phyloP scores from a whole-genome alignment of 2,329 filamentous ascomycete species.

The Geosmithia morbida region DNA sequence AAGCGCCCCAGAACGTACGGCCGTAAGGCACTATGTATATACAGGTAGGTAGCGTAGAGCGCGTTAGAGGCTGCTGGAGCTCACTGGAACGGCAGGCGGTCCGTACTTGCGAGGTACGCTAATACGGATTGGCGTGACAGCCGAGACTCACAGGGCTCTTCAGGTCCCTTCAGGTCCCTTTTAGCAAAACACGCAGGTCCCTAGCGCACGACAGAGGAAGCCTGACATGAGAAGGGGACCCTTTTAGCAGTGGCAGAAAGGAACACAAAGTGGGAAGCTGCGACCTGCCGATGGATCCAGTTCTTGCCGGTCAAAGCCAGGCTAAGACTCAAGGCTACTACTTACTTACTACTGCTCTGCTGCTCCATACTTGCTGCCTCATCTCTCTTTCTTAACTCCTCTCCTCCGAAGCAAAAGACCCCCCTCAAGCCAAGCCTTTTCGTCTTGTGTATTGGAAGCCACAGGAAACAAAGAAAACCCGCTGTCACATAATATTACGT shows the following conservation, averaged over 20 bases:
- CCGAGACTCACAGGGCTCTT: no score
- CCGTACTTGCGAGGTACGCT: no score
- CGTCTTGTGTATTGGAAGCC: not conserved
- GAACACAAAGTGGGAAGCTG: not conserved
- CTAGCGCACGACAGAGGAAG: no score
- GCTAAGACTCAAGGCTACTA: no score
- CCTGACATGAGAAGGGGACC: no score
- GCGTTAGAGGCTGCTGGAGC: not conserved
- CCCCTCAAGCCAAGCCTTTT: not conserved
- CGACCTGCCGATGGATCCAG: not conserved
- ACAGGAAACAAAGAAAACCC: not conserved
- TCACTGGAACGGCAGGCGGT: no score
- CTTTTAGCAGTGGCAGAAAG: no score
- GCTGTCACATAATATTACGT: not conserved
- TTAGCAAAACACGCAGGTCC: no score
- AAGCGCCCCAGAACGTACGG: not conserved
- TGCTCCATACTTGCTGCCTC: not conserved
- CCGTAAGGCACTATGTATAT: not conserved
- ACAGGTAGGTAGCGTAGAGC: not conserved
- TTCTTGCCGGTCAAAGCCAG: no score
- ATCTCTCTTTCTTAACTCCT: not conserved
- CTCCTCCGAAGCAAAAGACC: not conserved
- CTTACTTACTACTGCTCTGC: no score
- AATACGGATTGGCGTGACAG: no score
- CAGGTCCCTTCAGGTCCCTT: no score